Base-by-base conservation (phyloP, 1,284 basidiomycete species). In the Cryptococcus sp. region DNA sequence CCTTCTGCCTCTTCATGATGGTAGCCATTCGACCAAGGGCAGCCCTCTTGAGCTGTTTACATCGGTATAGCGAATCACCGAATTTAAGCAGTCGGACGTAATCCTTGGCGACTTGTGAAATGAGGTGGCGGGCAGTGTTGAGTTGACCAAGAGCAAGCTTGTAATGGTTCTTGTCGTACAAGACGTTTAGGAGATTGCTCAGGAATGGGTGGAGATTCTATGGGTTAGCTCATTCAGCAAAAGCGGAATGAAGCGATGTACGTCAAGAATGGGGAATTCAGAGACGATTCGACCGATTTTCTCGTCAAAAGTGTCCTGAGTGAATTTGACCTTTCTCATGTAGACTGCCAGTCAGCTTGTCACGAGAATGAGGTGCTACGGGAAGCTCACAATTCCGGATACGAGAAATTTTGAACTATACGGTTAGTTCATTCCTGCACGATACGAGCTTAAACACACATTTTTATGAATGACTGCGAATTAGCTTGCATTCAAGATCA, bases 251-350 rank as follows among this genome's bases (percentile, higher is more conserved):
- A 21, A 16, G 37, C 22, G 18, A 67, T 76, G 64, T 66, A 92
- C 91, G 76, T 98, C 93, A 53, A 98, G 86, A 75, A 98, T 86
- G 18, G 94, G 94, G 76, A 99, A 99, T 73, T 98, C 94, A 44
- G 83, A 83, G 63, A 99, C 78, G 69, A 99, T 99, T 32, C 86
- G 87, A 53, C 87, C 86, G 32, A 99, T 83, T 75, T 98, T 97
- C 77, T 98, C 94, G 62, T 94, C 92, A 64, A 98, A 98, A 14
- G 89, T 83, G 73, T 98, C 92, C 76, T 98, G 93, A 1, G 93
- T 96, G 76, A 98, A 98, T 78, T 97, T 98, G 78, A 98, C 93
- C 77, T 98, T 98, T 74, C 93, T 85, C 94, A 98, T 97, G 78
- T 98, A 97, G 75, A 97, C 66, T 68, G 34, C 3, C 21, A 88